A percentile compares a stretch with the other conserved stretches of the same genome.
phyloP scores from a whole-genome alignment of 345 rosid species.

The Cardamine occulta region DNA sequence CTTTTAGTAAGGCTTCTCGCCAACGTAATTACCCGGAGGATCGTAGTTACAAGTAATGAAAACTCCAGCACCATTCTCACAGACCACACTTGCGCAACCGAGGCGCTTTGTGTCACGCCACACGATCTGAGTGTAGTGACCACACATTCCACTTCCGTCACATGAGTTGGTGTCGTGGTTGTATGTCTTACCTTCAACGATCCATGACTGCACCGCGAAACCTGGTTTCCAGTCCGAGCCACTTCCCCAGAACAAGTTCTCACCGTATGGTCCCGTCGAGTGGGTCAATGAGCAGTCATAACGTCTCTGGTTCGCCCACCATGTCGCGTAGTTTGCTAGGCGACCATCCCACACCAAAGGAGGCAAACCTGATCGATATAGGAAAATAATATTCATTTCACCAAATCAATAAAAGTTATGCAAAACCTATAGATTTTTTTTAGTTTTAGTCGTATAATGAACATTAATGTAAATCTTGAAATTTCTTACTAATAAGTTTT shows the following conservation, averaged over 20 bases:
- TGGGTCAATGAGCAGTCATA: slow-evolving; percentile 70
- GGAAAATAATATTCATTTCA: slow-evolving; percentile 31
- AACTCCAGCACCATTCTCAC: slow-evolving; percentile 60
- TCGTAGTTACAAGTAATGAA: slow-evolving; percentile 93
- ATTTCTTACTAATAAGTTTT: not conserved
- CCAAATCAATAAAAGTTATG: not conserved
- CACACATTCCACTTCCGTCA: slow-evolving; percentile 59
- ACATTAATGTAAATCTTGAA: not conserved
- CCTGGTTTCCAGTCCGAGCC: slow-evolving; percentile 71
- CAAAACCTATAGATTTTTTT: not conserved
- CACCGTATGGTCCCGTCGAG: slow-evolving; percentile 85
- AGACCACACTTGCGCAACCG: slow-evolving; percentile 73
- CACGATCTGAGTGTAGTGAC: slow-evolving; percentile 91
- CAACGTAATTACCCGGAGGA: slow-evolving; percentile 92
- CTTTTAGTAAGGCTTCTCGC: slow-evolving; percentile 78
- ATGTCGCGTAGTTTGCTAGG: slow-evolving; percentile 56
- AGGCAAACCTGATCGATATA: slow-evolving; percentile 42
- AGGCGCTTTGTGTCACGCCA: slow-evolving; percentile 66
- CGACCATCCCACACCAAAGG: slow-evolving; percentile 64
- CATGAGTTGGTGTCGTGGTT: slow-evolving; percentile 65
- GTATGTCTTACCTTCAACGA: slow-evolving; percentile 65
- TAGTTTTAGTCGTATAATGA: not conserved
- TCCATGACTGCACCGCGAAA: slow-evolving; percentile 72
- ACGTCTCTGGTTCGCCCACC: slow-evolving; percentile 71
- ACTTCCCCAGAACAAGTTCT: slow-evolving; percentile 97